Base-by-base conservation (phyloP, 768 basidiomycete species). In the Kockovaella imperatae region DNA sequence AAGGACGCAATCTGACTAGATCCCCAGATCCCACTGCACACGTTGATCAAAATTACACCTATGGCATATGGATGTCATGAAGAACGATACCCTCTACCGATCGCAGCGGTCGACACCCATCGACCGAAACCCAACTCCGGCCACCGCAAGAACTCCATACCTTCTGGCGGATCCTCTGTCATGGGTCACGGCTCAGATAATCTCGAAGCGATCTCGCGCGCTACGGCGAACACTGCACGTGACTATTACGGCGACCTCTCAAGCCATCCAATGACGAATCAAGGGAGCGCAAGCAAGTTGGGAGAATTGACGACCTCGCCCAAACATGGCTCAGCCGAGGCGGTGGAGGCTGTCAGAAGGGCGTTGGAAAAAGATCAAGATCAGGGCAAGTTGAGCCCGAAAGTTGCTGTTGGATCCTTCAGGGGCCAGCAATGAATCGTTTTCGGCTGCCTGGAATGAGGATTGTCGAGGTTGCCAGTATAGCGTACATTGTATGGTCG, bases 51-150 rank as follows among this genome's bases (percentile, higher is more conserved):
- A 73, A 78, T 99, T 38, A 97, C 93, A 1, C 95, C 95, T 8
- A 90, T 87, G 67, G 95, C 95, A 1, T 99, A 97, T 69, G 95
- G 95, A 31, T 97, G 93, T 74, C 90, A 97, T 68, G 95, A 99
- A 69, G 90, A 91, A 69, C 78, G 91, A 42, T 97, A 90, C 69
- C 77, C 85, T 1, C 74, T 97, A 3, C 89, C 90, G 8, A 96
- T 97, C 61, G 77, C 77, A 21, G 93, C 93, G 1, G 93, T 97
- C 23, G 87, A 97, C 71, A 97, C 91, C 1, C 89, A 93, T 69
- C 81, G 91, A 41, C 79, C 81, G 2, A 69, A 64, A 50, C 70
- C 70, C n/a, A n/a, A n/a, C n/a, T n/a, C n/a, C n/a, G n/a, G n/a
- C n/a, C n/a, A n/a, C 5, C 46, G 41, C 7, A 57, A 57, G 40